Conservation (phyloP, 495 filamentous ascomycete genomes). For the Aspergillus sclerotiicarbonarius region DNA sequence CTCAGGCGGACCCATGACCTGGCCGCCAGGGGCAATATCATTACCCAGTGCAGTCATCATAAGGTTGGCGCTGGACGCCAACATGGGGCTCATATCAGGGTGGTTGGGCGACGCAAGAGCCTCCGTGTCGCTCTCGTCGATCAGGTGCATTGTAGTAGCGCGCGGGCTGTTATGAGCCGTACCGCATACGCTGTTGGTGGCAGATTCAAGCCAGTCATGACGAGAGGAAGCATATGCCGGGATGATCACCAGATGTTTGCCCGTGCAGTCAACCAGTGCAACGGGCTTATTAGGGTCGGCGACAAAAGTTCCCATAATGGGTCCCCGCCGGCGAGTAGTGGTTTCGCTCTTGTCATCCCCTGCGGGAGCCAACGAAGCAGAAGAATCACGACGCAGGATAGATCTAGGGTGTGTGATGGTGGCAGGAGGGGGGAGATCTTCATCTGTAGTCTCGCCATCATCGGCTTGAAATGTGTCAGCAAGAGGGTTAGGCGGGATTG, state of each 20-base stretch:
- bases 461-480: constrained; percentile 68
- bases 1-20: constrained; percentile 69
- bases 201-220: constrained; percentile 49
- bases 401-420: constrained; percentile 55
- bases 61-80: constrained; percentile 66
- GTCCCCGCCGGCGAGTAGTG: constrained; percentile 52
- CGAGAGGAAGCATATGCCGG: constrained; percentile 50
- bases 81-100: constrained; percentile 54
- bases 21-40: constrained; percentile 58
- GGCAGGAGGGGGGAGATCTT: constrained; percentile 63
- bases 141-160: constrained; percentile 44
- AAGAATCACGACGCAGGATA: constrained; percentile 54
- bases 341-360: constrained; percentile 52
- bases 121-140: constrained; percentile 54
- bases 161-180: constrained; percentile 55
- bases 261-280: constrained; percentile 66
- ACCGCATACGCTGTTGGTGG: constrained; percentile 48
- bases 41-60: constrained; percentile 71
- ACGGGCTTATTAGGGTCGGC: constrained; percentile 66
- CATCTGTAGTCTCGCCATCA: constrained; percentile 79
- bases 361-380: constrained; percentile 43
- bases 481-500: constrained; percentile 17
- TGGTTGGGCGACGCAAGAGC: constrained; percentile 47
- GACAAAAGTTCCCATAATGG: constrained; percentile 53
- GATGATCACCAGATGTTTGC: constrained; percentile 70